A percentile compares a stretch with the other conserved stretches of the same genome.
These are phyloP conservation scores for Oropetium thomaeum DNA, from an alignment of 176 grass and related monocot species.

Conservation along the genomic window DNA sequence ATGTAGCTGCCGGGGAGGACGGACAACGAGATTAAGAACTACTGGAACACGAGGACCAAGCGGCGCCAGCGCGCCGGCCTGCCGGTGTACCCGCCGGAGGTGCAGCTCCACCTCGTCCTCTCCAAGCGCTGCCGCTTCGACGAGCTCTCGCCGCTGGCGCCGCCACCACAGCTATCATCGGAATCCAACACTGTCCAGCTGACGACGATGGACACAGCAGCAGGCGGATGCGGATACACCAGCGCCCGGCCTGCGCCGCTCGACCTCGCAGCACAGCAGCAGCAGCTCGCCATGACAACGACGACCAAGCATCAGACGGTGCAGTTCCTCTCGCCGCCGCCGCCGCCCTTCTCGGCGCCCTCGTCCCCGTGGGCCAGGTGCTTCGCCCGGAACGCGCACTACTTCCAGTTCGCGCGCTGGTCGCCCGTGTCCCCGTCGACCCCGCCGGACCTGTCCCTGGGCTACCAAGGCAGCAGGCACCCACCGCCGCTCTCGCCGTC, in stretches of 20 bases:
- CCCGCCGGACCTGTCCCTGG: slow-evolving; percentile 29
- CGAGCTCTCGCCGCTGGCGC: background rate
- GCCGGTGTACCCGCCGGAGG: slow-evolving; percentile 62
- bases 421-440: slow-evolving; percentile 44
- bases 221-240: slow-evolving; percentile 18
- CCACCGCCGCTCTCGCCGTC: slow-evolving; percentile 22
- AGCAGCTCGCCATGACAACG: slow-evolving; percentile 21
- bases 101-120: slow-evolving; percentile 47
- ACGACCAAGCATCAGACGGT: background rate
- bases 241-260: slow-evolving; percentile 47
- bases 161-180: slow-evolving; percentile 2
- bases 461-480: too few species aligned
- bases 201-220: too few species aligned
- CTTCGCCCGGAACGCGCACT: slow-evolving; percentile 16
- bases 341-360: slow-evolving; percentile 28
- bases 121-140: slow-evolving; percentile 44
- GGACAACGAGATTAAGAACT: slow-evolving; percentile 99
- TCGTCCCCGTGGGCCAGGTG: slow-evolving; percentile 31
- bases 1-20: slow-evolving; percentile 76
- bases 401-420: slow-evolving; percentile 48
- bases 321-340: slow-evolving; percentile 14
- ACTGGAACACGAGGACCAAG: slow-evolving; percentile 91
- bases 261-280: slow-evolving; percentile 38
- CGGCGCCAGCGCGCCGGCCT: slow-evolving; percentile 53
- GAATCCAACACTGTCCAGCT: background rate